A percentile compares a stretch with the other conserved stretches of the same genome.
Conservation (phyloP, 2,329 filamentous ascomycete species). For the Penicillium fuscoglaucum region DNA sequence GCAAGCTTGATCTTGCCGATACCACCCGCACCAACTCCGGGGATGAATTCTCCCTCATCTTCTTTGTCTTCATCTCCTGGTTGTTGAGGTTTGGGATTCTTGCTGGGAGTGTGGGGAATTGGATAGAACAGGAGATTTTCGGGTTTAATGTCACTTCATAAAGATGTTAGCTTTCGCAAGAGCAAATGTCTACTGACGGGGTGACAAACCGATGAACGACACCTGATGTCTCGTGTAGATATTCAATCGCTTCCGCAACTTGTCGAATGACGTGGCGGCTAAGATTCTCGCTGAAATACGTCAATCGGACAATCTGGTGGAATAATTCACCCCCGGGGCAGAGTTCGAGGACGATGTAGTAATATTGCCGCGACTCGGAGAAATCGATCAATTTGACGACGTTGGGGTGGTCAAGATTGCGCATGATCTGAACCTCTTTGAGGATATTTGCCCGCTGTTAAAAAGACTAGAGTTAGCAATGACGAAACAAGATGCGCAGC, state of each 20-base stretch:
- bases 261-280: conserved; percentile 93
- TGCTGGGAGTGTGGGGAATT: conserved; percentile 76
- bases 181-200: neutral
- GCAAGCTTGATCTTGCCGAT: conserved; percentile 97
- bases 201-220: conserved; percentile 86
- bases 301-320: conserved; percentile 96
- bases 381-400: conserved; percentile 94
- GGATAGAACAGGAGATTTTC: conserved; percentile 96
- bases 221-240: conserved; percentile 89
- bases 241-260: conserved; percentile 90
- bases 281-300: conserved; percentile 95
- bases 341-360: conserved; percentile 94
- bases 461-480: conserved; percentile 29
- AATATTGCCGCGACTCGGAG: conserved; percentile 89
- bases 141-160: conserved; percentile 72
- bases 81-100: conserved; percentile 73
- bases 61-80: conserved; percentile 96
- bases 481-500: conserved; percentile 1
- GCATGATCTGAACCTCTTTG: conserved; percentile 99
- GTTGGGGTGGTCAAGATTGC: conserved; percentile 91
- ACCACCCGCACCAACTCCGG: conserved; percentile 77
- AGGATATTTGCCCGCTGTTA: conserved; percentile 89
- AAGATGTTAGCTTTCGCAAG: conserved; percentile 10
- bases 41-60: conserved; percentile 90
- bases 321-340: conserved; percentile 95